phyloP scores from a whole-genome alignment of 345 rosid genomes.

The Ceriops decandra region DNA sequence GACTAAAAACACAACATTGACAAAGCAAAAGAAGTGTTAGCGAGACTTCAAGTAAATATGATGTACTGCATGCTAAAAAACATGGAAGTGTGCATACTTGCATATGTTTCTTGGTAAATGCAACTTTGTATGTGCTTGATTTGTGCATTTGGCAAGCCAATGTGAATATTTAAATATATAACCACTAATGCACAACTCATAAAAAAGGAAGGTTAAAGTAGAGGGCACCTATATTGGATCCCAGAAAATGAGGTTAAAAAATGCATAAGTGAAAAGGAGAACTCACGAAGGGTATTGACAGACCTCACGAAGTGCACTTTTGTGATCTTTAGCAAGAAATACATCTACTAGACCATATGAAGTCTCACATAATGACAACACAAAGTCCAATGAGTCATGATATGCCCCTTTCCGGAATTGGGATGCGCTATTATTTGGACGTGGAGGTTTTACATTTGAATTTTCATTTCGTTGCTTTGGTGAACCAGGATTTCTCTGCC shows the following conservation, averaged over 20 bases:
- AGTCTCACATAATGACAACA: constrained; percentile 79
- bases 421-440: constrained; percentile 61
- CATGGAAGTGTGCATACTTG: neutral
- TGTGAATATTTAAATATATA: too few species aligned
- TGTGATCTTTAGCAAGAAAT: constrained; percentile 94
- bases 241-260: neutral
- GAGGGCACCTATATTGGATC: too few species aligned
- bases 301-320: constrained; percentile 92
- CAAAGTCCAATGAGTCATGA: constrained; percentile 94
- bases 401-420: constrained; percentile 88
- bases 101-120: too few species aligned
- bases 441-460: constrained; percentile 72
- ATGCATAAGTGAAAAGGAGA: constrained; percentile 7
- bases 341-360: constrained; percentile 95
- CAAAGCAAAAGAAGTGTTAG: constrained; percentile 29
- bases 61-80: neutral
- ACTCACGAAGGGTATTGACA: constrained; percentile 11
- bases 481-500: constrained; percentile 82
- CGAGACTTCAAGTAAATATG: constrained; percentile 14
- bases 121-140: too few species aligned
- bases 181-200: too few species aligned
- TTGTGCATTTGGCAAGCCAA: too few species aligned
- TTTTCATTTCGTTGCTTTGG: constrained; percentile 72
- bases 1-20: constrained; percentile 58
- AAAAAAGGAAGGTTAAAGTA: too few species aligned